A percentile compares a stretch with the other conserved stretches of the same genome.
phyloP scores from a whole-genome alignment of 208 protist species.

The Crithidia bombi region DNA sequence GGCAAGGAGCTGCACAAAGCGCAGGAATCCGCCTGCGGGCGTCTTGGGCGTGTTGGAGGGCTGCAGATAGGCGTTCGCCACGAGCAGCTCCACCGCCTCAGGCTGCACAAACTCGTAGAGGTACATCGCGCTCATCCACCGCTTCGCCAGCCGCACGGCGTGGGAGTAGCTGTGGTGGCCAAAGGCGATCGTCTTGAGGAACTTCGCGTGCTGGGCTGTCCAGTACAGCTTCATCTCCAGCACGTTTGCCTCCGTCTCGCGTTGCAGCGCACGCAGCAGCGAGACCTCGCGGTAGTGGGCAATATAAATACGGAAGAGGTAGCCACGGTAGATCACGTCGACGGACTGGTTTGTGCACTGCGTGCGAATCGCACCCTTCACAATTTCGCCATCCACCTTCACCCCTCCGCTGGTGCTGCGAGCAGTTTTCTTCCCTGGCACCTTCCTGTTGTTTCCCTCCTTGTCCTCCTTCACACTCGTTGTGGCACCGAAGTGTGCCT shows the following conservation, averaged over 20 bases:
- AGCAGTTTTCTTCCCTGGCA: constrained; percentile 3
- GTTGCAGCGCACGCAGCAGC: constrained; percentile 74
- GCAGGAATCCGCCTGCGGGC: constrained; percentile 70
- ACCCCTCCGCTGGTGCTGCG: neutral
- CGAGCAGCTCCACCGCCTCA: constrained; percentile 86
- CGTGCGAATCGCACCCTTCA: constrained; percentile 39
- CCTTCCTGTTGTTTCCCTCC: constrained; percentile 18
- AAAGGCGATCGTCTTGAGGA: constrained; percentile 74
- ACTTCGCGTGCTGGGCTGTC: constrained; percentile 86
- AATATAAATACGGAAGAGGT: constrained; percentile 88
- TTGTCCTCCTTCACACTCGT: neutral
- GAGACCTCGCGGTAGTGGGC: constrained; percentile 89
- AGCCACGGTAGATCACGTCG: constrained; percentile 82
- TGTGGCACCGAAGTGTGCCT: constrained; percentile 43
- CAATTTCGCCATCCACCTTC: neutral
- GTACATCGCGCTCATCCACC: constrained; percentile 82
- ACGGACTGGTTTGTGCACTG: constrained; percentile 74
- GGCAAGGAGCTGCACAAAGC: constrained; percentile 79
- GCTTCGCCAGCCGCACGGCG: constrained; percentile 76
- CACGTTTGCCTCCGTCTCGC: constrained; percentile 64
- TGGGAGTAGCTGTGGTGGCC: constrained; percentile 78
- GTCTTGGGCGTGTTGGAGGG: constrained; percentile 54
- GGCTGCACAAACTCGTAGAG: constrained; percentile 82
- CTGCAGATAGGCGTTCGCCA: constrained; percentile 78
- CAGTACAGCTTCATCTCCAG: constrained; percentile 88